Conservation (phyloP, 2,329 filamentous ascomycete genomes). For the Catunica adiposa region DNA sequence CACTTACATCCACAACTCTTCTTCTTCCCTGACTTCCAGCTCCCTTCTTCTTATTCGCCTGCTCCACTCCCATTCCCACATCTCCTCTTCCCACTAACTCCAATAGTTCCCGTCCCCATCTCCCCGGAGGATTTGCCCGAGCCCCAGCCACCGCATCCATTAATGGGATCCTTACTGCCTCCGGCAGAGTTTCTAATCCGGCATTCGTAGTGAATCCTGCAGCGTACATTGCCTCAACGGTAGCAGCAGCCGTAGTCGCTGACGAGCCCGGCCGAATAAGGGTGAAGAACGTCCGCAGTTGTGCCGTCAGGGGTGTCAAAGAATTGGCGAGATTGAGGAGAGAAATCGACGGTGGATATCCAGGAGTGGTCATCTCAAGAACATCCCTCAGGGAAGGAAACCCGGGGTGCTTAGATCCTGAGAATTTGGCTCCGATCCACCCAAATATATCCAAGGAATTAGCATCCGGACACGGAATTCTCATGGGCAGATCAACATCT, state of each 20-base stretch:
- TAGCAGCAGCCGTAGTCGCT: constrained; percentile 29
- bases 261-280: constrained; percentile 35
- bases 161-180: constrained; percentile 63
- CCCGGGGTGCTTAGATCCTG: constrained; percentile 21
- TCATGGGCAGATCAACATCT: constrained; percentile 20
- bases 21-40: constrained; percentile 20
- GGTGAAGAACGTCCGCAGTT: constrained; percentile 52
- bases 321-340: constrained; percentile 17
- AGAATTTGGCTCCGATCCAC: constrained; percentile 36
- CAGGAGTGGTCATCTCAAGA: constrained; percentile 4
- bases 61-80: constrained; percentile 33
- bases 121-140: constrained; percentile 62
- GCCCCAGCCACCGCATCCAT: constrained; percentile 74
- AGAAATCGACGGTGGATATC: not conserved
- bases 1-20: constrained; percentile 21
- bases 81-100: constrained; percentile 69
- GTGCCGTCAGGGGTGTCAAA: constrained; percentile 49
- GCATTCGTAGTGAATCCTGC: constrained; percentile 45
- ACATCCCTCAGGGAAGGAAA: constrained; percentile 31
- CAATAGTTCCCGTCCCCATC: constrained; percentile 57
- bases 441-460: constrained; percentile 27
- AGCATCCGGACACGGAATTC: constrained; percentile 21
- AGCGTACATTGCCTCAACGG: constrained; percentile 57
- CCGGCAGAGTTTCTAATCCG: constrained; percentile 68
- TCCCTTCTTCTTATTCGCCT: not conserved